Percentiles rank a stretch among this genome's conserved stretches.
Conservation (phyloP, 2,329 filamentous ascomycete species). For the Diaporthe batatas region DNA sequence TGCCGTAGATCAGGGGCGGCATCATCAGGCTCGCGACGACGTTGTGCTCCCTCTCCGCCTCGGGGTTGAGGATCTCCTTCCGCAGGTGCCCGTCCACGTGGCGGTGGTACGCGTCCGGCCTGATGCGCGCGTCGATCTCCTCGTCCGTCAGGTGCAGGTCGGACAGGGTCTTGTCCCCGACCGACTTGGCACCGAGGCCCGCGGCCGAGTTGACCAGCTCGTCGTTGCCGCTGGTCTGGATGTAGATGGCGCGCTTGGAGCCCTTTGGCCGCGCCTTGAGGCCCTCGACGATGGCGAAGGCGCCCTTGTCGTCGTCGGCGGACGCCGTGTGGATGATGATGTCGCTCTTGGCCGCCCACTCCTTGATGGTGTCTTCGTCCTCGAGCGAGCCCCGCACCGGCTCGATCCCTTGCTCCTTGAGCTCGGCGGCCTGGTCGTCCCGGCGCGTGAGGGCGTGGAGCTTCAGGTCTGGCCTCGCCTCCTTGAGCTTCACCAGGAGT, state of each 20-base stretch:
- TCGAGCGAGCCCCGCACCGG: conserved; percentile 38
- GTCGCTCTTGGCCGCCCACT: conserved; percentile 40
- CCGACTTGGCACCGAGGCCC: conserved; percentile 15
- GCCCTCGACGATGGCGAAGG: conserved; percentile 37
- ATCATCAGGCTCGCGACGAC: conserved; percentile 42
- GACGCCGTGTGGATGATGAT: conserved; percentile 41
- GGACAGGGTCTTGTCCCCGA: conserved; percentile 39
- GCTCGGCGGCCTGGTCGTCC: conserved; percentile 40
- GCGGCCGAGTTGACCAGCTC: conserved; percentile 37
- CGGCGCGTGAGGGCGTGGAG: conserved; percentile 40
- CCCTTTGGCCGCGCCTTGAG: conserved; percentile 37
- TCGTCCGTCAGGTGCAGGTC: conserved; percentile 40
- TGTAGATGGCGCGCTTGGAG: conserved; percentile 40
- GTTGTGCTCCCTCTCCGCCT: conserved; percentile 39
- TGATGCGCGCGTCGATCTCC: conserved; percentile 36
- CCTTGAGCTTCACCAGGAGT: conserved; percentile 40
- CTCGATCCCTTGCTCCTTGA: conserved; percentile 36
- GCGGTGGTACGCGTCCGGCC: conserved; percentile 38
- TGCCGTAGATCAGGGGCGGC: conserved; percentile 41
- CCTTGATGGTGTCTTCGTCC: conserved; percentile 35
- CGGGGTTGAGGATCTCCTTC: conserved; percentile 36
- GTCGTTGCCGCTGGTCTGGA: conserved; percentile 43
- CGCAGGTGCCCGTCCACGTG: conserved; percentile 40
- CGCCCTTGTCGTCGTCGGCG: conserved; percentile 37
- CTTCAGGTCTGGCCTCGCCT: conserved; percentile 37